phyloP scores from a whole-genome alignment of 257 asterid genomes.

The Rehmannia glutinosa region DNA sequence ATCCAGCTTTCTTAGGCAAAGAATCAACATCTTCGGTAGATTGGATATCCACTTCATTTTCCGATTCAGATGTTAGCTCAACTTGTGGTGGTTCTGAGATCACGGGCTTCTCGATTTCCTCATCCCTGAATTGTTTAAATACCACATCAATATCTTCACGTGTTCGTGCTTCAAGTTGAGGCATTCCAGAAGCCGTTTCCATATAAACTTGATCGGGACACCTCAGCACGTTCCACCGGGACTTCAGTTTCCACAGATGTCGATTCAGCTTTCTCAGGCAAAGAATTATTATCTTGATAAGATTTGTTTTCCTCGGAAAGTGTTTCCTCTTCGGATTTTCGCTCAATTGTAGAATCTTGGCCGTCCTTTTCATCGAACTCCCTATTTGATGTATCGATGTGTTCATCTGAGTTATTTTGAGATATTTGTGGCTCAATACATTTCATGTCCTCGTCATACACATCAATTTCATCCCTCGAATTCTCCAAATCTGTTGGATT shows the following conservation, averaged over 20 bases:
- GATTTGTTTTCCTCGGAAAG: too few species aligned
- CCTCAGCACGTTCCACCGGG: background rate
- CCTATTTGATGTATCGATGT: too few species aligned
- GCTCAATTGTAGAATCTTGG: constrained; percentile 8
- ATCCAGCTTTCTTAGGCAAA: constrained; percentile 15
- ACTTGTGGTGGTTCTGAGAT: too few species aligned
- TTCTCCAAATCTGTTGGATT: too few species aligned
- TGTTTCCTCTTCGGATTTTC: constrained; percentile 10
- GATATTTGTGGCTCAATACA: too few species aligned
- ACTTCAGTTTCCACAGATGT: constrained; percentile 8
- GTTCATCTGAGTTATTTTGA: too few species aligned
- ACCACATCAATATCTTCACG: too few species aligned
- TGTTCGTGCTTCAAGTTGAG: constrained; percentile 17
- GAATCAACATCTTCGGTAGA: constrained; percentile 15
- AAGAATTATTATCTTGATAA: constrained; percentile 10
- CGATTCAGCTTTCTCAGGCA: constrained; percentile 16
- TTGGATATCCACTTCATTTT: too few species aligned
- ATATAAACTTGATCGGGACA: background rate
- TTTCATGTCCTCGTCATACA: too few species aligned
- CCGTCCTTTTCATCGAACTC: background rate
- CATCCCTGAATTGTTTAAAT: too few species aligned
- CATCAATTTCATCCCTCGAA: too few species aligned
- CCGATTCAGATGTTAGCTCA: constrained; percentile 10
- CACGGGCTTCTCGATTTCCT: too few species aligned
- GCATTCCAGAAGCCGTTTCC: constrained; percentile 3